Evolutionary conservation across 768 basidiomycete genomes (phyloP).

Genomic region (Suillus alpinus): DNA sequence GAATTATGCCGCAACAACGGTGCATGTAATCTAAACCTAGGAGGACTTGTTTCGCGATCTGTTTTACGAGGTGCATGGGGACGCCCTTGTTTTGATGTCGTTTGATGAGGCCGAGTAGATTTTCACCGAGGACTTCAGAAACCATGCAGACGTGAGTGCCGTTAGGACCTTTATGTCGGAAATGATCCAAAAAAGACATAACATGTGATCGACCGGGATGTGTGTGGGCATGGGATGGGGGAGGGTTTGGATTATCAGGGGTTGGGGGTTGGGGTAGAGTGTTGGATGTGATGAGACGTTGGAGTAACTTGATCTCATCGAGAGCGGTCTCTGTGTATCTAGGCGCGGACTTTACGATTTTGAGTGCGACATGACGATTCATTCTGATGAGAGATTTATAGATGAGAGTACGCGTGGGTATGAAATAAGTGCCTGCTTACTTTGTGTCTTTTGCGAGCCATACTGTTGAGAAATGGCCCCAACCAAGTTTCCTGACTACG

Average conservation of each 20-base stretch:
- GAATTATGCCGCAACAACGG: conserved; percentile 93
- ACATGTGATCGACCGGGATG: conserved; percentile 93
- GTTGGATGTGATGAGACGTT: conserved; percentile 87
- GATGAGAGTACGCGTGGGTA: background rate
- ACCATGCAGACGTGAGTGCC: conserved; percentile 99
- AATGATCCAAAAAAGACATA: conserved; percentile 97
- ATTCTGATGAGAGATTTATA: conserved; percentile 48
- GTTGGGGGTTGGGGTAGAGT: conserved; percentile 51
- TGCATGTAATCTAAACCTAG: conserved; percentile 98
- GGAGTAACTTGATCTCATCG: conserved; percentile 97
- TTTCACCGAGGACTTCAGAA: conserved; percentile 97
- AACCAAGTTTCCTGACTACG: conserved; percentile 93
- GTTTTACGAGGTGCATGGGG: conserved; percentile 87
- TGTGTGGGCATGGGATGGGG: conserved; percentile 55
- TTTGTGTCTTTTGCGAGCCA: conserved; percentile 85
- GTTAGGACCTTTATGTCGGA: conserved; percentile 94
- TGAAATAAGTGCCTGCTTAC: conserved; percentile 40
- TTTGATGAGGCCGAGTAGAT: conserved; percentile 93
- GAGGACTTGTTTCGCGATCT: conserved; percentile 95
- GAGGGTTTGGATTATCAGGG: conserved; percentile 46
- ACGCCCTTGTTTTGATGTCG: conserved; percentile 98
- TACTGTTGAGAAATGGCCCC: conserved; percentile 93
- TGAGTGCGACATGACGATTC: conserved; percentile 96
- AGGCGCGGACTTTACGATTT: conserved; percentile 96
- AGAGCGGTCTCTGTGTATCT: conserved; percentile 97